Percentiles rank a stretch among this genome's conserved stretches.
These are phyloP conservation scores for Albophoma yamanashiensis DNA, from an alignment of 2,329 filamentous ascomycete species.

Conservation along the genomic window DNA sequence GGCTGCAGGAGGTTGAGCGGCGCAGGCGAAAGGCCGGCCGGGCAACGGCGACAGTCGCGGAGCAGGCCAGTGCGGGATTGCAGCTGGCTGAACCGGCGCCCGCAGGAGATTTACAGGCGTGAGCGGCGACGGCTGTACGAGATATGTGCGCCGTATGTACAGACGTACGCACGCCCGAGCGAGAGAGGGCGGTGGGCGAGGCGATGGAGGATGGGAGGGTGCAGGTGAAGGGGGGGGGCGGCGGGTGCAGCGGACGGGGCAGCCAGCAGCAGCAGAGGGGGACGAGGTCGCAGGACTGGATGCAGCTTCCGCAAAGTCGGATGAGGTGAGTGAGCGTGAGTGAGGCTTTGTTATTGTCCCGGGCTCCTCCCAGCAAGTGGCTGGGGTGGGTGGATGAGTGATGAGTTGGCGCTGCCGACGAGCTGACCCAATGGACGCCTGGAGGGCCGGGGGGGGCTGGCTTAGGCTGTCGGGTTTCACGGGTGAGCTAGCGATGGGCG, in stretches of 20 bases:
- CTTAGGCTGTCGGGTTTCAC: conserved; percentile 4
- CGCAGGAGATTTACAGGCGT: neutral
- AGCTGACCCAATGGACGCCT: conserved; percentile 22
- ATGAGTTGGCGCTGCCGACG: conserved; percentile 29
- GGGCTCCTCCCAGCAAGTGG: neutral
- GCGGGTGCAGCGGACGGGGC: neutral
- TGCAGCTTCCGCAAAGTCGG: neutral
- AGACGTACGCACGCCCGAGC: neutral
- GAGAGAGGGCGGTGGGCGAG: neutral
- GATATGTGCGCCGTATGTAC: neutral
- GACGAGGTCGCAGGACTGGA: neutral
- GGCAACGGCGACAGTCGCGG: neutral
- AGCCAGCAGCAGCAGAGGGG: neutral
- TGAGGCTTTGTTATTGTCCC: neutral
- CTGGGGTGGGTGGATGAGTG: conserved; percentile 12
- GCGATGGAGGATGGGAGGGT: neutral
- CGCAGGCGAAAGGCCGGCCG: neutral
- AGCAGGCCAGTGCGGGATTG: neutral
- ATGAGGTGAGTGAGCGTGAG: neutral
- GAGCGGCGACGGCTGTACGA: neutral
- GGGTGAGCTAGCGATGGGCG: conserved; percentile 4
- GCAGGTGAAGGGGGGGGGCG: neutral
- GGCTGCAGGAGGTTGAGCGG: neutral
- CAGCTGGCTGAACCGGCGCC: neutral
- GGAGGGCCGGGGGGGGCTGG: conserved; percentile 13